Evolutionary conservation across 768 basidiomycete genomes (phyloP).

Genomic region (Hypholoma sublateritium): DNA sequence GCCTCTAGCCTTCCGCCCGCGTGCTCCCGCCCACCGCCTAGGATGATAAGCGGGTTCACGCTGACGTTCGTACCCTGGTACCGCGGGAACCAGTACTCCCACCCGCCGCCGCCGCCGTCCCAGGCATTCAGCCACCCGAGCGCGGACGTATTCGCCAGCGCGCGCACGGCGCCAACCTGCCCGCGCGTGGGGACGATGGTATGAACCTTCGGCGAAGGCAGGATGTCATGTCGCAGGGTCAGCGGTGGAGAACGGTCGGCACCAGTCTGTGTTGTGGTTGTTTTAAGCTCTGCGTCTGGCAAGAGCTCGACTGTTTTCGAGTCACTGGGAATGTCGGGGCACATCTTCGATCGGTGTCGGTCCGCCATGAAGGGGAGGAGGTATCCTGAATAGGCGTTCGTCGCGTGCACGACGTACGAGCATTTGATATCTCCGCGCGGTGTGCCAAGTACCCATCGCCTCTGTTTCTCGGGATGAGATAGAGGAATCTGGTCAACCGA

Average conservation of each 20-base stretch:
- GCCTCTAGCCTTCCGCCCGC: slow-evolving; percentile 45
- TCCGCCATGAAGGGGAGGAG: slow-evolving; percentile 71
- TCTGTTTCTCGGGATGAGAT: slow-evolving; percentile 11
- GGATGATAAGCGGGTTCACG: slow-evolving; percentile 58
- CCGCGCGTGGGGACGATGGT: slow-evolving; percentile 70
- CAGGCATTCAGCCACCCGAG: slow-evolving; percentile 44
- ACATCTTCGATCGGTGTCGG: slow-evolving; percentile 14
- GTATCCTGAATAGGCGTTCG: slow-evolving; percentile 80
- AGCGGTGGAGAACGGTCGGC: background rate
- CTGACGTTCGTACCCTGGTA: slow-evolving; percentile 28
- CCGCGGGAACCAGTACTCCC: slow-evolving; percentile 86
- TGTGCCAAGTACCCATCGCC: slow-evolving; percentile 58
- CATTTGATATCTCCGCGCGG: slow-evolving; percentile 65
- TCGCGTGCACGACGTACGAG: slow-evolving; percentile 76
- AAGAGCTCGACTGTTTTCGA: no score
- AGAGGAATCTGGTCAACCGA: background rate
- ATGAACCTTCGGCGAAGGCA: slow-evolving; percentile 9
- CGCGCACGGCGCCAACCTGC: slow-evolving; percentile 54
- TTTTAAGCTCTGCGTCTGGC: no score
- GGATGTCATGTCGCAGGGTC: background rate
- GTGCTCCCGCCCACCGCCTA: slow-evolving; percentile 67
- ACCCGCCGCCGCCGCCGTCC: slow-evolving; percentile 43
- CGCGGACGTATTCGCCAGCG: slow-evolving; percentile 32
- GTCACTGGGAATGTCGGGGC: no score
- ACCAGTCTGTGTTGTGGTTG: no score